These are phyloP conservation scores for Citrus maxima DNA, from an alignment of 345 rosid genomes.

Conservation along the genomic window DNA sequence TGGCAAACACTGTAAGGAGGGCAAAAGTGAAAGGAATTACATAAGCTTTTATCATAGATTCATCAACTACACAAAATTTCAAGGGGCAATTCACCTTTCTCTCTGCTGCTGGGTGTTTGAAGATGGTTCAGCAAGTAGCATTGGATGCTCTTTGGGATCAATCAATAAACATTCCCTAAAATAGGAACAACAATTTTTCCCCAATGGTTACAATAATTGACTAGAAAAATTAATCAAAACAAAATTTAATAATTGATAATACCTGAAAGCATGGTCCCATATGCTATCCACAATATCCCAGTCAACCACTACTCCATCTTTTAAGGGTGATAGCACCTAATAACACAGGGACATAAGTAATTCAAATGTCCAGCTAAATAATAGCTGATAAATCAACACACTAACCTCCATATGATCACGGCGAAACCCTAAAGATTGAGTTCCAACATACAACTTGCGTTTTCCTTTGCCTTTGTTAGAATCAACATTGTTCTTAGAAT, in stretches of 20 bases:
- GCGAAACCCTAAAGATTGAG: conserved; percentile 84
- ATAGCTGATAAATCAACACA: not conserved
- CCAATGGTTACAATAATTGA: not conserved
- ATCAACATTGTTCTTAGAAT: conserved; percentile 54
- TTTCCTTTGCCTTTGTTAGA: conserved; percentile 64
- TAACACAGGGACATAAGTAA: conserved; percentile 13
- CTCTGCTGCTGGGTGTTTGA: conserved; percentile 85
- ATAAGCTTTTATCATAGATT: not conserved
- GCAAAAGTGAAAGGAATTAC: not conserved
- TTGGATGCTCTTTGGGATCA: conserved; percentile 94
- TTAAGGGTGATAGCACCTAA: conserved; percentile 81
- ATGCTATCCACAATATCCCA: conserved; percentile 95
- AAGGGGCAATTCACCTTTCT: conserved; percentile 57
- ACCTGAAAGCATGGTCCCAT: conserved; percentile 98
- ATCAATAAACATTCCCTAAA: conserved; percentile 72
- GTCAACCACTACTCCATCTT: conserved; percentile 88
- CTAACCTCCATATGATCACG: conserved; percentile 94
- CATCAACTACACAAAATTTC: not conserved
- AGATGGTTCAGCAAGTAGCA: conserved; percentile 97
- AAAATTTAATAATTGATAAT: conserved; percentile 9
- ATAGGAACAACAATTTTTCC: not conserved
- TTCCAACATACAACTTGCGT: conserved; percentile 79
- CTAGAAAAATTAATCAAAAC: conserved; percentile 4
- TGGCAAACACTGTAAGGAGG: not conserved
- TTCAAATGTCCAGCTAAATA: not conserved